These are phyloP conservation scores for Kwoniella dendrophila DNA, from an alignment of 768 basidiomycete species.

Conservation along the genomic window DNA sequence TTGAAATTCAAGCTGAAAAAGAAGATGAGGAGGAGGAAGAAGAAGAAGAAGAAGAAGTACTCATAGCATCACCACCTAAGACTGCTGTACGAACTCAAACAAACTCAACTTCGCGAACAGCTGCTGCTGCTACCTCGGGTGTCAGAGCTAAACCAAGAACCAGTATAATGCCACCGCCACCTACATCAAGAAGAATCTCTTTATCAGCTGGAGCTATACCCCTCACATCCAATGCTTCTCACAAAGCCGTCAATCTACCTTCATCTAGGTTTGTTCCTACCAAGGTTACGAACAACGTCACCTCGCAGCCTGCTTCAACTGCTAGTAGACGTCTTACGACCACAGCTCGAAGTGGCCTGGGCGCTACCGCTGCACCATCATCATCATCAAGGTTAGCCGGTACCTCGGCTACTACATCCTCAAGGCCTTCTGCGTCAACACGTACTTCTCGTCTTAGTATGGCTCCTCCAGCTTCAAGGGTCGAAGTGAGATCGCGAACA, in stretches of 20 bases:
- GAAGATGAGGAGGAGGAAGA: not conserved
- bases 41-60: not conserved
- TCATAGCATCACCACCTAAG: slow-evolving; percentile 1
- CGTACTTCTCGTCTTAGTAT: slow-evolving; percentile 8
- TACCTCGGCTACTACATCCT: not conserved
- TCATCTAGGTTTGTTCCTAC: not conserved
- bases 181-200: slow-evolving; percentile 30
- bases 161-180: slow-evolving; percentile 8
- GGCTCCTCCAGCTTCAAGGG: slow-evolving; percentile 1
- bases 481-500: not conserved
- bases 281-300: no score
- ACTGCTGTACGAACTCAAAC: slow-evolving; percentile 8
- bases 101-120: slow-evolving; percentile 1
- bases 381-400: not conserved
- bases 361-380: not conserved
- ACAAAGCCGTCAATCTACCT: slow-evolving; percentile 11
- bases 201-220: slow-evolving; percentile 36
- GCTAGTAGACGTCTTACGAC: not conserved
- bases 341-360: not conserved
- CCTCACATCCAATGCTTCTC: slow-evolving; percentile 23
- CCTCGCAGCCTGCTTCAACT: not conserved
- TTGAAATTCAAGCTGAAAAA: not conserved
- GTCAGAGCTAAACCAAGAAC: slow-evolving; percentile 2
- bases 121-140: not conserved
- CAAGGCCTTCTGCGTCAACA: not conserved